A percentile compares a stretch with the other conserved stretches of the same genome.
Evolutionary conservation across 2,329 filamentous ascomycete genomes (phyloP).

Genomic region (Aureobasidium melanogenum): DNA sequence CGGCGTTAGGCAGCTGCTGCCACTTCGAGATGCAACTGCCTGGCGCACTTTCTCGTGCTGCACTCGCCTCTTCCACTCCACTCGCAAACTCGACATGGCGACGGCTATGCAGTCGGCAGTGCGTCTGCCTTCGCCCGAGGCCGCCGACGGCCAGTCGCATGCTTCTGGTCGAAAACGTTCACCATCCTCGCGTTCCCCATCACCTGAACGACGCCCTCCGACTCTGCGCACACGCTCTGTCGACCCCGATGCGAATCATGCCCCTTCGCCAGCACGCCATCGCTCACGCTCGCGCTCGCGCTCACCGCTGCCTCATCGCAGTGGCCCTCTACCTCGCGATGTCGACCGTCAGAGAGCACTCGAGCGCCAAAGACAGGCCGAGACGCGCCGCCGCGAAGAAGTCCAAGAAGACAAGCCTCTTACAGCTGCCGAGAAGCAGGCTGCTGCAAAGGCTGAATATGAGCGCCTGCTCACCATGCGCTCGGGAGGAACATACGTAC

Average conservation of each 20-base stretch:
- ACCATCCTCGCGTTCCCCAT: conserved; percentile 26
- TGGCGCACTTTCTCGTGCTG: not conserved
- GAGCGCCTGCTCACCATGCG: conserved; percentile 86
- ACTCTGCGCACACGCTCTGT: conserved; percentile 20
- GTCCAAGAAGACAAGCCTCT: conserved; percentile 44
- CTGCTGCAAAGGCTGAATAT: conserved; percentile 83
- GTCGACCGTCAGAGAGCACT: conserved; percentile 42
- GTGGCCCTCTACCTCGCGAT: conserved; percentile 35
- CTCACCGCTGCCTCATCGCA: conserved; percentile 19
- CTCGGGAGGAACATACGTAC: conserved; percentile 93
- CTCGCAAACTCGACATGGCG: conserved; percentile 5
- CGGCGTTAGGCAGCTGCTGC: not conserved
- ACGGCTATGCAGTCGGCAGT: conserved; percentile 14
- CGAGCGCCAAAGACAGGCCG: conserved; percentile 45
- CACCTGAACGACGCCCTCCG: conserved; percentile 26
- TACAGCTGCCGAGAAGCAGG: conserved; percentile 76
- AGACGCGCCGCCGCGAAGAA: conserved; percentile 30
- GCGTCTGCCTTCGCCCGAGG: conserved; percentile 12
- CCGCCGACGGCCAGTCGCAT: conserved; percentile 11
- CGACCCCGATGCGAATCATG: not conserved
- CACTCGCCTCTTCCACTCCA: not conserved
- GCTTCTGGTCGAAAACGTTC: conserved; percentile 23
- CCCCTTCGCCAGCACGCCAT: conserved; percentile 15
- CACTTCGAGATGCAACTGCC: not conserved
- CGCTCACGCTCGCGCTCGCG: conserved; percentile 1